A percentile compares a stretch with the other conserved stretches of the same genome.
phyloP scores from a whole-genome alignment of 495 filamentous ascomycete genomes.

The Tricharina praecox region DNA sequence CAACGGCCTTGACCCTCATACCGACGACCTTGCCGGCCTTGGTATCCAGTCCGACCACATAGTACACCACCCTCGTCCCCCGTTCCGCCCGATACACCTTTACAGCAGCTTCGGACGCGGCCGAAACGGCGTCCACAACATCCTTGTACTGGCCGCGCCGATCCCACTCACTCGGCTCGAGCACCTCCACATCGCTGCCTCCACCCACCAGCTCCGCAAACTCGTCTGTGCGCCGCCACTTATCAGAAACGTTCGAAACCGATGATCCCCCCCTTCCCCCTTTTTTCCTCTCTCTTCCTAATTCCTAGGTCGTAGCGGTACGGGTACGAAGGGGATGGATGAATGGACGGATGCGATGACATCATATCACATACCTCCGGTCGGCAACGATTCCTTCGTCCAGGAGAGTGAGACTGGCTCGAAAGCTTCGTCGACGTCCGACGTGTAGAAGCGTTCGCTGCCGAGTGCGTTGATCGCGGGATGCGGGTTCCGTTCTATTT shows the following conservation, averaged over 20 bases:
- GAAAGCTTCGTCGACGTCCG: constrained; percentile 51
- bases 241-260: not conserved
- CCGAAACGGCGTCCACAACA: constrained; percentile 31
- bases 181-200: constrained; percentile 16
- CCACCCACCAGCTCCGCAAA: constrained; percentile 29
- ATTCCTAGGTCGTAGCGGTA: not conserved
- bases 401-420: constrained; percentile 43
- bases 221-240: constrained; percentile 22
- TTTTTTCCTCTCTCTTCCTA: not conserved
- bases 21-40: constrained; percentile 39
- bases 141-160: constrained; percentile 31
- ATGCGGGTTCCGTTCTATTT: constrained; percentile 4
- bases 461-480: constrained; percentile 15
- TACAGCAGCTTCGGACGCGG: constrained; percentile 29
- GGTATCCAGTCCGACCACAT: constrained; percentile 37
- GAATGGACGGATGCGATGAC: constrained; percentile 5
- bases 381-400: constrained; percentile 28
- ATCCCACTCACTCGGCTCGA: constrained; percentile 33
- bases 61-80: constrained; percentile 41
- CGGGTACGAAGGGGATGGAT: constrained; percentile 5
- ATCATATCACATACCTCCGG: constrained; percentile 33
- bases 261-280: not conserved
- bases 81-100: constrained; percentile 40
- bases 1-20: constrained; percentile 41
- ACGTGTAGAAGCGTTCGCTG: constrained; percentile 36